These are phyloP conservation scores for Boletus sp. DNA, from an alignment of 1,284 basidiomycete genomes.

Conservation along the genomic window DNA sequence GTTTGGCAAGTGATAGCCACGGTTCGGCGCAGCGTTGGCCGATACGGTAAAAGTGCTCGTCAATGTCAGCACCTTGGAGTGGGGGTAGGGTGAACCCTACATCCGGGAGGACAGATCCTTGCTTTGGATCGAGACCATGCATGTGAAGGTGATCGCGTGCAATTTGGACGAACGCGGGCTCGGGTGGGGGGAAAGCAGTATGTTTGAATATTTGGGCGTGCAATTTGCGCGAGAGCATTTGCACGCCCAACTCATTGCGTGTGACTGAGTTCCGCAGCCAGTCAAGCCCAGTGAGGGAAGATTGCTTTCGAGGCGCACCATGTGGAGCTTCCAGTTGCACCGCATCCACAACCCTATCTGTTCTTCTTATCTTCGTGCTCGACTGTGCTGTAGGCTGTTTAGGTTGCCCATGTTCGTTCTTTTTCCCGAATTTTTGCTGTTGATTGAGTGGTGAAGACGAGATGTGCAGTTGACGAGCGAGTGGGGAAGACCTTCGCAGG, in stretches of 20 bases:
- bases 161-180: conserved; percentile 68
- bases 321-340: conserved; percentile 7
- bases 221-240: conserved; percentile 81
- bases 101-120: conserved; percentile 81
- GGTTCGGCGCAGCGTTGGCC: conserved; percentile 78
- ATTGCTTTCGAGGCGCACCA: conserved; percentile 8
- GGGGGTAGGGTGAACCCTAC: conserved; percentile 83
- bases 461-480: conserved; percentile 23
- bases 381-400: not conserved
- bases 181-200: conserved; percentile 64
- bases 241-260: conserved; percentile 90
- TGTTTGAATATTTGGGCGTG: conserved; percentile 88
- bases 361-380: conserved; percentile 8
- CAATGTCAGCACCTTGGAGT: conserved; percentile 81
- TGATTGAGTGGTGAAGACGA: conserved; percentile 17
- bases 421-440: conserved; percentile 15
- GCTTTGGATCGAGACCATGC: conserved; percentile 81
- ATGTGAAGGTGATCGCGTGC: conserved; percentile 77
- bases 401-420: not conserved
- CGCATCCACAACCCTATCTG: not conserved
- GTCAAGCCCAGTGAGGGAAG: no score
- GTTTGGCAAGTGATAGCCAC: conserved; percentile 77
- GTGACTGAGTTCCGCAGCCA: conserved; percentile 47
- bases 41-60: conserved; percentile 89
- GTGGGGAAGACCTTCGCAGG: conserved; percentile 20